Percentiles rank a stretch among this genome's conserved stretches.
Conservation (phyloP, 352 stramenopile species). For the Phytophthora pinifolia region DNA sequence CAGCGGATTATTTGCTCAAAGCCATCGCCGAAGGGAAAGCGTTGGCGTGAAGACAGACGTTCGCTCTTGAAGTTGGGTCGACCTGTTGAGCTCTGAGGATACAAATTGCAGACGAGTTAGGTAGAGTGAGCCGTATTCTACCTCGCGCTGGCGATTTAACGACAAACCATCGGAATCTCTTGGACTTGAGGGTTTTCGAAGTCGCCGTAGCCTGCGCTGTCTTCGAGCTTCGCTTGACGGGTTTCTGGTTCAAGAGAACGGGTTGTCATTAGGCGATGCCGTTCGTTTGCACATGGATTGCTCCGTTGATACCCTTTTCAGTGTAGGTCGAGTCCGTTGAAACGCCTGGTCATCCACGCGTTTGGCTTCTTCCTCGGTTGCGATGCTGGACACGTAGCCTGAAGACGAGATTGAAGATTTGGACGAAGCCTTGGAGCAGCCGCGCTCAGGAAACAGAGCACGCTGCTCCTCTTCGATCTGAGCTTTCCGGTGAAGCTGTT, state of each 20-base stretch:
- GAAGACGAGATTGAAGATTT: slow-evolving; percentile 18
- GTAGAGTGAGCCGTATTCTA: too few relatives aligned
- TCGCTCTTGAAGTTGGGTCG: too few relatives aligned
- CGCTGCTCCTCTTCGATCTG: slow-evolving; percentile 35
- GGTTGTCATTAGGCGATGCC: not conserved
- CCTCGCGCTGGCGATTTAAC: too few relatives aligned
- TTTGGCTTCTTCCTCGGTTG: slow-evolving; percentile 7
- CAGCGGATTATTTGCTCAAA: slow-evolving; percentile 38
- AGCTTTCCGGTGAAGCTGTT: slow-evolving; percentile 23
- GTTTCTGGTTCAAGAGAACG: slow-evolving; percentile 10
- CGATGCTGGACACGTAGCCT: slow-evolving; percentile 11
- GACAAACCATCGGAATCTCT: slow-evolving; percentile 4
- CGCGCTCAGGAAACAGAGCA: slow-evolving; percentile 21
- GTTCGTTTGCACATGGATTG: not conserved
- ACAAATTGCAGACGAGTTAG: too few relatives aligned
- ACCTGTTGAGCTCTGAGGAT: too few relatives aligned
- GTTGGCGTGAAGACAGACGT: not conserved
- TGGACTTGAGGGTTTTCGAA: slow-evolving; percentile 15
- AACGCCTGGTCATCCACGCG: not conserved
- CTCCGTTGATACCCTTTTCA: slow-evolving; percentile 19
- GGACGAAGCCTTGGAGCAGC: slow-evolving; percentile 9
- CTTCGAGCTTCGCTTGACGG: slow-evolving; percentile 19
- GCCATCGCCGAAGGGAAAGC: slow-evolving; percentile 35
- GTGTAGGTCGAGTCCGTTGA: slow-evolving; percentile 4
- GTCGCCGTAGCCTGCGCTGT: slow-evolving; percentile 2